Percentiles rank a stretch among this genome's conserved stretches.
phyloP scores from a whole-genome alignment of 2,329 filamentous ascomycete species.

The Geosmithia morbida region DNA sequence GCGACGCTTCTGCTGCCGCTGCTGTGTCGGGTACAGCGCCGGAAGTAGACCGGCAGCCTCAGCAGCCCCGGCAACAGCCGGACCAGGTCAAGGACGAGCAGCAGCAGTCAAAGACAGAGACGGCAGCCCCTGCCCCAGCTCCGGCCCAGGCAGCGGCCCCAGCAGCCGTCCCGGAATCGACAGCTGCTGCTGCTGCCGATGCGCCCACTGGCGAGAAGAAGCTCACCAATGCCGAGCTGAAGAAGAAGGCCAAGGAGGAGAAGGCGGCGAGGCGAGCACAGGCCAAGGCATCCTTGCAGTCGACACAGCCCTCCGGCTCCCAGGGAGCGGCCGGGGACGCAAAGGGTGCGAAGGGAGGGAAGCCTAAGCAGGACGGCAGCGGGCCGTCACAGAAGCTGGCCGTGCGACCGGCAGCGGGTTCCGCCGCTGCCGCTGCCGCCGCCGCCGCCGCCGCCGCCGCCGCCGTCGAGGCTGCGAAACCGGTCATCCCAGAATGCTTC shows the following conservation, averaged over 20 bases:
- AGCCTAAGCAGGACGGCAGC: conserved; percentile 29
- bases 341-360: conserved; percentile 28
- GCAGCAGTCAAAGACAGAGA: conserved; percentile 4
- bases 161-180: conserved; percentile 1
- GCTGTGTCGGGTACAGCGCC: too few species aligned
- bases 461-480: conserved; percentile 35
- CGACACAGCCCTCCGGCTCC: conserved; percentile 20
- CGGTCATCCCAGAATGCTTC: conserved; percentile 57
- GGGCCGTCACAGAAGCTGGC: conserved; percentile 14
- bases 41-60: neutral
- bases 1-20: neutral
- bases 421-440: conserved; percentile 35
- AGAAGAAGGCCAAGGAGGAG: conserved; percentile 81
- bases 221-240: conserved; percentile 63
- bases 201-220: conserved; percentile 30
- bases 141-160: conserved; percentile 1
- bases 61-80: neutral
- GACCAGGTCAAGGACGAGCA: conserved; percentile 11
- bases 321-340: conserved; percentile 14
- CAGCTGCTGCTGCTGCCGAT: conserved; percentile 4
- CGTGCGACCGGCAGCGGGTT: conserved; percentile 14
- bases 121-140: conserved; percentile 1
- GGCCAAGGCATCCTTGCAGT: conserved; percentile 41
- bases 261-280: conserved; percentile 75
- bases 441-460: conserved; percentile 30